Base-by-base conservation (phyloP, 306 rosid genomes). In the Gastrolobium villosum region DNA sequence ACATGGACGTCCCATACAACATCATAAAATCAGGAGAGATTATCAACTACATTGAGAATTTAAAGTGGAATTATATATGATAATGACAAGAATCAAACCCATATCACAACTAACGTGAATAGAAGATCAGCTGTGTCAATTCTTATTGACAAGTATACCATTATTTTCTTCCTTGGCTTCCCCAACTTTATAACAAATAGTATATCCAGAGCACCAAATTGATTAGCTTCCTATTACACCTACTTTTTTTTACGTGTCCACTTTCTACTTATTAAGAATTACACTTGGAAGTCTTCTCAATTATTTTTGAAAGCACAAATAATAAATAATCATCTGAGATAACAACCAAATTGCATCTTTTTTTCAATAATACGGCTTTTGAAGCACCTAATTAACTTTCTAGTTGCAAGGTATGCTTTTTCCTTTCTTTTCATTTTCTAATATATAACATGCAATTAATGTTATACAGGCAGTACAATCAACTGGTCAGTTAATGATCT, bases 271-370 rank as follows among this genome's bases (percentile, higher is more conserved):
- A 40, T 41, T 65, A 40, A 69, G 4, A 13, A 2, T 50, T 70
- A 50, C 26, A 14, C 5, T 14, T 50, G 13, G 62, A 50, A 50
- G 30, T 13, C 15, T 10, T 5, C 10, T 53, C n/a, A 52, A 76
- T 20, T 50, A 37, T 4, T 48, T 20, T 46, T 48, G 45, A 0
- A 35, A 36, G 44, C 37, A 26, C 31, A 20, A 39, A 65, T 28
- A 57, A 46, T 63, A 62, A 62, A 59, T 28, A 65, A 52, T n/a
- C 35, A 32, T 43, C 57, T 10, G 64, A 13, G n/a, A 50, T 26
- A 64, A 64, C 40, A 9, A 67, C 60, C 11, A 11, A 56, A 45
- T 9, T 11, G 63, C 36, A 78, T 46, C 43, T 35, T 35, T 57
- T 68, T 57, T 68, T 7, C 37, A 52, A 31, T 44, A 20, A 37